These are phyloP conservation scores for Fusarium beomiforme DNA, from an alignment of 2,329 filamentous ascomycete species.

Conservation along the genomic window DNA sequence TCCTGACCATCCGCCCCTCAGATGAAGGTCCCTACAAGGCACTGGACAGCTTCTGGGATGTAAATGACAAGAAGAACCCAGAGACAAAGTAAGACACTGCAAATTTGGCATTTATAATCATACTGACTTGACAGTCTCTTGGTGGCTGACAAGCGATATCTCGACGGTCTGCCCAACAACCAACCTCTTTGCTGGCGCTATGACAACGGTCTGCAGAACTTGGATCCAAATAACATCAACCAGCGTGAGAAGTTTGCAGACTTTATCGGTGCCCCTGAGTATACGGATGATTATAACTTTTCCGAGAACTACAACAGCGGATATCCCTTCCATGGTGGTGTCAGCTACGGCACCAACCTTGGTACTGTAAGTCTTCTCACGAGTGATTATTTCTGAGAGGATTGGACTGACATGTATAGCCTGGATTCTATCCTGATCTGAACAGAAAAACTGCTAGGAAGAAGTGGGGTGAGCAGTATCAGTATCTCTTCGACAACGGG, in stretches of 20 bases:
- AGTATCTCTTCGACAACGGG: background rate
- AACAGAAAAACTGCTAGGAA: background rate
- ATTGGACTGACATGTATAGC: background rate
- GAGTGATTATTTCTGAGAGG: accelerated
- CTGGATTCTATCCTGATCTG: background rate
- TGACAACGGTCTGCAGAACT: background rate
- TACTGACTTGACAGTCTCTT: no score
- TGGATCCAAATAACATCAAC: background rate
- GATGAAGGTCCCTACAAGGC: background rate
- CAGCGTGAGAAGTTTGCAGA: background rate
- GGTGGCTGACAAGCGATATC: background rate
- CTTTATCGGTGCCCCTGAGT: accelerated
- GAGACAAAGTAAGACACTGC: background rate
- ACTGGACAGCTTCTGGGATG: background rate
- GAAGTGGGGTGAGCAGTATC: conserved; percentile 1
- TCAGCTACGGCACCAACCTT: background rate
- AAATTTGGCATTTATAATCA: background rate
- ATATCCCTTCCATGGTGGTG: background rate
- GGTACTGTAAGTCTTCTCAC: background rate
- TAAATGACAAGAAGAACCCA: background rate
- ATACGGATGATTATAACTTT: background rate
- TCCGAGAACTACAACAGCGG: background rate
- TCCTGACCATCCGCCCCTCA: background rate
- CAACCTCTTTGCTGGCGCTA: conserved; percentile 1
- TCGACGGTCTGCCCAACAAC: background rate